Base-by-base conservation (phyloP, 805 yeast genomes). In the Scheffersomyces spartinae region DNA sequence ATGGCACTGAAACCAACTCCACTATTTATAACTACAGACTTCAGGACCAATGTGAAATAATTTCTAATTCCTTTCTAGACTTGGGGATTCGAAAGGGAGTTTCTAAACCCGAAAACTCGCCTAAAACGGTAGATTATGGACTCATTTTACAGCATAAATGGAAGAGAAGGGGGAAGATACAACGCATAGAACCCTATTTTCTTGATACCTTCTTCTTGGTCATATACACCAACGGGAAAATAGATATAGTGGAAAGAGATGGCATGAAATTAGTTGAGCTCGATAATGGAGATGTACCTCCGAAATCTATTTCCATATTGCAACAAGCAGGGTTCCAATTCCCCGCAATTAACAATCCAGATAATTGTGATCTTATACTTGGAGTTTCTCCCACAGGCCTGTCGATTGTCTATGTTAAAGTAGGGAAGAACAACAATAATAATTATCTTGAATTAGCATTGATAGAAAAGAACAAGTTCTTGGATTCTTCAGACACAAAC, bases 281-380 rank as follows among this genome's bases (percentile, higher is more conserved):
- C 6, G 10, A 10, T 7, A 18, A 18, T 12, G 19, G 13, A 4
- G 25, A 20, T n/a, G 24, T 51, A 3, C 35, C 39, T 17, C 61
- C 68, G 2, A 15, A 36, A 1, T 28, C 55, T 0, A 49, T 71
- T 4, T 40, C 58, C 3, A 49, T 69, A 0, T 36, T 74, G 3
- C 49, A 61, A 16, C 80, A 74, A 34, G 58, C 68, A 5, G 82
- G 80, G 0, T 75, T 64, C 40, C 45, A 52, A 24, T 58, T 73
- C 21, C 67, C 72, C 0, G 38, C 37, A 15, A n/a, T n/a, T n/a
- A n/a, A n/a, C n/a, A n/a, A n/a, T n/a, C n/a, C n/a, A n/a, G n/a
- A 26, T 3, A 26, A 27, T 8, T 21, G 12, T 11, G 33, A 29
- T 1, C 25, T 42, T 10, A 20, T 44, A 12, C 31, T 44, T 14